These are phyloP conservation scores for Pseudopithomyces maydicus DNA, from an alignment of 2,329 filamentous ascomycete species.

Conservation along the genomic window DNA sequence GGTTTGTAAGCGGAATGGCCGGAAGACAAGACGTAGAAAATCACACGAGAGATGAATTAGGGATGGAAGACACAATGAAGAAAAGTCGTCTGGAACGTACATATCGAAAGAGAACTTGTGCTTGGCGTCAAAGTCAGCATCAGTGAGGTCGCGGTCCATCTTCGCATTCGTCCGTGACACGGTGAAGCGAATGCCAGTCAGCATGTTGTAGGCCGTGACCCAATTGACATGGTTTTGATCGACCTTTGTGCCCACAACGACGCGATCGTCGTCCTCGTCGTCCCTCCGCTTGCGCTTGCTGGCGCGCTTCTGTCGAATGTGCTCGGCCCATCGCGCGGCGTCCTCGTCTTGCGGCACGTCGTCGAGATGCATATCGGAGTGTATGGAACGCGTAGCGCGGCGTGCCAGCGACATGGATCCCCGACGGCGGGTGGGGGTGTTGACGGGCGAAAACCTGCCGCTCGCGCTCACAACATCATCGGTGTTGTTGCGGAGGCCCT, in stretches of 20 bases:
- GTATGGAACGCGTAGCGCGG: slow-evolving; percentile 80
- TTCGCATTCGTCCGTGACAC: slow-evolving; percentile 97
- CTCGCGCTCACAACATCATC: slow-evolving; percentile 70
- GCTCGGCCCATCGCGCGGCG: slow-evolving; percentile 88
- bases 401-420: slow-evolving; percentile 83
- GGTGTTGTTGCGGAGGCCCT: slow-evolving; percentile 61
- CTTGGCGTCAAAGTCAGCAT: slow-evolving; percentile 89
- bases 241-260: slow-evolving; percentile 95
- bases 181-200: slow-evolving; percentile 96
- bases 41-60: slow-evolving; percentile 12
- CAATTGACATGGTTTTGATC: slow-evolving; percentile 97
- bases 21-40: slow-evolving; percentile 14
- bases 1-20: slow-evolving; percentile 36
- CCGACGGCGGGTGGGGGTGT: slow-evolving; percentile 67
- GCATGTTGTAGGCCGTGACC: slow-evolving; percentile 99
- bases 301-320: slow-evolving; percentile 87
- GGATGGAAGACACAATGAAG: slow-evolving; percentile 15
- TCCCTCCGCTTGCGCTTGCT: slow-evolving; percentile 84
- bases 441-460: slow-evolving; percentile 78
- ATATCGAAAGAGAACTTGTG: slow-evolving; percentile 99
- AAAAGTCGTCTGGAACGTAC: slow-evolving; percentile 58
- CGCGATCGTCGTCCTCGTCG: slow-evolving; percentile 86
- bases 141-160: slow-evolving; percentile 85
- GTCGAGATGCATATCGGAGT: slow-evolving; percentile 82
- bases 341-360: slow-evolving; percentile 88